Evolutionary conservation across 1,284 basidiomycete genomes (phyloP).

Genomic region (Apiotrichum mycotoxinovorans): DNA sequence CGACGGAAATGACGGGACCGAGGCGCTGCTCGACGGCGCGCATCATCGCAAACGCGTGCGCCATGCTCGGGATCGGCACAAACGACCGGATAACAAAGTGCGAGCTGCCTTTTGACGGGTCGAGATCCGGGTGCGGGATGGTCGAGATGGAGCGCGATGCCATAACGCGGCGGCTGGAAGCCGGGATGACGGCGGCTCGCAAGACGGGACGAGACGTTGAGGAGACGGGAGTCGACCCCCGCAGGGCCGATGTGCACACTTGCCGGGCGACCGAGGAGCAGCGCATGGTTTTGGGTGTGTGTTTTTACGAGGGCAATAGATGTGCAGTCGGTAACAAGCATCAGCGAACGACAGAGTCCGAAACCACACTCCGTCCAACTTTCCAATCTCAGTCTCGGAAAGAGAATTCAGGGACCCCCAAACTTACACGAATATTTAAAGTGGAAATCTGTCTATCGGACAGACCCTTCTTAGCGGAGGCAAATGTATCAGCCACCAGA

Average conservation of each 20-base stretch:
- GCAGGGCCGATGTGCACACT: background rate
- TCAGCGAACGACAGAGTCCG: background rate
- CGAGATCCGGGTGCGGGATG: constrained; percentile 28
- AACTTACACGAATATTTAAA: background rate
- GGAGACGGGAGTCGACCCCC: background rate
- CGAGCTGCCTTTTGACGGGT: constrained; percentile 19
- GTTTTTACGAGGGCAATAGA: no score
- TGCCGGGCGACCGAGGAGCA: background rate
- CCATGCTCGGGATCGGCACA: constrained; percentile 19
- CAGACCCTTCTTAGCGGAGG: no score
- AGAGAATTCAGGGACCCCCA: background rate
- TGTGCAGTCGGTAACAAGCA: background rate
- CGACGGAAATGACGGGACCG: constrained; percentile 25
- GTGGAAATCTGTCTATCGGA: no score
- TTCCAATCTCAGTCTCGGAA: background rate
- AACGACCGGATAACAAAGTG: constrained; percentile 22
- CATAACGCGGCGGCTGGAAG: background rate
- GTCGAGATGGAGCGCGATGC: constrained; percentile 14
- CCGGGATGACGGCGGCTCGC: background rate
- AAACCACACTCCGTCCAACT: background rate
- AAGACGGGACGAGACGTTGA: background rate
- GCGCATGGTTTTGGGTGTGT: background rate
- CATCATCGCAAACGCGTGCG: constrained; percentile 31
- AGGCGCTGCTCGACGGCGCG: constrained; percentile 31
- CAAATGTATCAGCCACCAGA: no score